These are phyloP conservation scores for Gastrolobium villosum DNA, from an alignment of 306 rosid genomes.

Conservation along the genomic window DNA sequence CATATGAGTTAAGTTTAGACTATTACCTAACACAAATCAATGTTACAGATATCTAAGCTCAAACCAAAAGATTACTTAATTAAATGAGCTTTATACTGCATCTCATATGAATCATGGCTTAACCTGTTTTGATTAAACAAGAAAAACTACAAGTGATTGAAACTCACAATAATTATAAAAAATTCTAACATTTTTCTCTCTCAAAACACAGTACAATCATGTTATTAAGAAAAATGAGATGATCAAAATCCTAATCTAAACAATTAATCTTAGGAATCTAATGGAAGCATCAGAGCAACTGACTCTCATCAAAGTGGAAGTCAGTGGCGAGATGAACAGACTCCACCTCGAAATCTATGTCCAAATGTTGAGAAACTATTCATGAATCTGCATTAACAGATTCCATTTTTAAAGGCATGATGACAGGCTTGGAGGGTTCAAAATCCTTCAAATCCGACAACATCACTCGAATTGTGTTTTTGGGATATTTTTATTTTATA, in stretches of 20 bases:
- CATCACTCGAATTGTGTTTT: constrained; percentile 39
- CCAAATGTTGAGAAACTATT: background rate
- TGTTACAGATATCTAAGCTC: too few relatives aligned
- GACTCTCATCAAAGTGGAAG: constrained; percentile 42
- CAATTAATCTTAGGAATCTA: background rate
- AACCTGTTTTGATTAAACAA: too few relatives aligned
- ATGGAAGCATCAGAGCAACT: constrained; percentile 1
- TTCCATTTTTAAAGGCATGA: constrained; percentile 12
- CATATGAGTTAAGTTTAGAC: too few relatives aligned
- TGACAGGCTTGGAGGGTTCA: constrained; percentile 42
- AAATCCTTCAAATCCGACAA: constrained; percentile 57
- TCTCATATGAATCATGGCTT: too few relatives aligned
- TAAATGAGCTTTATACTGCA: too few relatives aligned
- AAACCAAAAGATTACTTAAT: too few relatives aligned
- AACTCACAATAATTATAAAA: too few relatives aligned
- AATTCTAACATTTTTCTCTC: background rate
- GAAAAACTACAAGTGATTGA: too few relatives aligned
- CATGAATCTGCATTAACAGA: constrained; percentile 30
- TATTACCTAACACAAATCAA: too few relatives aligned
- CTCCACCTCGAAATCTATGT: constrained; percentile 44
- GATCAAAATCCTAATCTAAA: background rate
- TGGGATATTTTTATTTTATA: constrained; percentile 47
- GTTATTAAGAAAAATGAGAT: background rate
- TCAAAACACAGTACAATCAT: too few relatives aligned
- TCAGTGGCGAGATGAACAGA: constrained; percentile 39